These are phyloP conservation scores for Chaetomium strumarium DNA, from an alignment of 2,329 filamentous ascomycete genomes.

Conservation along the genomic window DNA sequence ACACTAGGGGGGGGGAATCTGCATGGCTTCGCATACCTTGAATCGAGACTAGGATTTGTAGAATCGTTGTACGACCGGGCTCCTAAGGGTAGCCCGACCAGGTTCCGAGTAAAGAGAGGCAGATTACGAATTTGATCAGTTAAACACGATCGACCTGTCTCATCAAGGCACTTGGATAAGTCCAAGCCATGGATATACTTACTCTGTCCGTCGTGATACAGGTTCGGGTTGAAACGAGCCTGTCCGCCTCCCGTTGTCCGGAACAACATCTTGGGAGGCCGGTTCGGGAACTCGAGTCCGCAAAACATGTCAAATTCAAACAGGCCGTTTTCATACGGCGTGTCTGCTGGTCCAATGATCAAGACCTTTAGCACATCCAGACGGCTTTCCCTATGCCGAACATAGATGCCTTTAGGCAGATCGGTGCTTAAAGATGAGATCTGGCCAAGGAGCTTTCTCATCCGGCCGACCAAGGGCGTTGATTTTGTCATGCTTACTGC, in stretches of 20 bases:
- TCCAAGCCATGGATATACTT: conserved; percentile 15
- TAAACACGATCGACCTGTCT: not conserved
- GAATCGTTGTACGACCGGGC: conserved; percentile 40
- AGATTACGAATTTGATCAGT: conserved; percentile 32
- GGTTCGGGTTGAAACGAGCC: conserved; percentile 45
- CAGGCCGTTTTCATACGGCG: conserved; percentile 48
- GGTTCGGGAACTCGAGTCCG: conserved; percentile 35
- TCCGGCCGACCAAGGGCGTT: conserved; percentile 33
- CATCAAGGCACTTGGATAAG: no score
- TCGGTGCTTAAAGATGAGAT: conserved; percentile 39
- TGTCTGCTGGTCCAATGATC: conserved; percentile 44
- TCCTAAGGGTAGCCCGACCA: conserved; percentile 44
- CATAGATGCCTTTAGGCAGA: conserved; percentile 46
- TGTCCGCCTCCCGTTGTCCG: conserved; percentile 39
- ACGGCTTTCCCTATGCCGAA: conserved; percentile 39
- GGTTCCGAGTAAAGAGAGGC: conserved; percentile 44
- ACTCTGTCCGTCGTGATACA: conserved; percentile 45
- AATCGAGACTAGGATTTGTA: conserved; percentile 49
- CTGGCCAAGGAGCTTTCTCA: conserved; percentile 43
- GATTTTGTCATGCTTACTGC: conserved; percentile 12
- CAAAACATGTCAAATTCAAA: conserved; percentile 51
- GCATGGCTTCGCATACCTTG: conserved; percentile 31
- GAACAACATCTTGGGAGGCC: conserved; percentile 38
- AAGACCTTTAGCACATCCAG: conserved; percentile 46
- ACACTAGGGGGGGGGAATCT: no score